Percentiles rank a stretch among this genome's conserved stretches.
Evolutionary conservation across 192 early-diverging fungal species (phyloP).

Genomic region (Chytriomyces confervae): DNA sequence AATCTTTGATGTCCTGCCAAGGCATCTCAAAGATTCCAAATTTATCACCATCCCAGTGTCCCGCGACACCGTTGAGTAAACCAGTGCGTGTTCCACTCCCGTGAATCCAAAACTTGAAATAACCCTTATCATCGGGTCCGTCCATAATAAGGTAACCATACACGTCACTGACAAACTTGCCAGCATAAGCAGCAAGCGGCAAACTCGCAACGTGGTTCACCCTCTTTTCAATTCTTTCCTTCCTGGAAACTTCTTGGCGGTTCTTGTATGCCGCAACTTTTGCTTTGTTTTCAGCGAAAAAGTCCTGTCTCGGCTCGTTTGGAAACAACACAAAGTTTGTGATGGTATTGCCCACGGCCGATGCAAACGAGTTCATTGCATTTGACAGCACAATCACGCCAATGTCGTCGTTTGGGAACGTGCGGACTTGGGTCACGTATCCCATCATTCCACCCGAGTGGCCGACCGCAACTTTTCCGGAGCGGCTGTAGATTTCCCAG

Average conservation of each 20-base stretch:
- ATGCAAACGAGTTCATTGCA: background rate
- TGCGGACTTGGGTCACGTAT: slow-evolving; percentile 5
- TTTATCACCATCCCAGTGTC: slow-evolving; percentile 11
- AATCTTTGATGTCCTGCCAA: too few species aligned
- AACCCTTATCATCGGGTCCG: background rate
- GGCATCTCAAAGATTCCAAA: slow-evolving; percentile 22
- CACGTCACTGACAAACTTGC: too few species aligned
- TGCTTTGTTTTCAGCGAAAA: too few species aligned
- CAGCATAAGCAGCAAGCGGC: too few species aligned
- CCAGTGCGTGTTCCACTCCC: background rate
- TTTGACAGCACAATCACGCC: slow-evolving; percentile 21
- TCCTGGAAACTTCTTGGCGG: too few species aligned
- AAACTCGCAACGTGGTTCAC: too few species aligned
- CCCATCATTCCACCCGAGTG: slow-evolving; percentile 24
- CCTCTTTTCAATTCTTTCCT: too few species aligned
- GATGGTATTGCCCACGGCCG: too few species aligned
- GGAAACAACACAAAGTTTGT: too few species aligned
- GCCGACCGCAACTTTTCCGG: slow-evolving; percentile 6
- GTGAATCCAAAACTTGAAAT: too few species aligned
- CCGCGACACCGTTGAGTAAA: background rate
- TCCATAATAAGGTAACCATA: background rate
- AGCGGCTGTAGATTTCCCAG: slow-evolving; percentile 6
- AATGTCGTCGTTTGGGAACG: slow-evolving; percentile 20
- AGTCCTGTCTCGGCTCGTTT: too few species aligned
- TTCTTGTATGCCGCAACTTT: too few species aligned